A percentile compares a stretch with the other conserved stretches of the same genome.
Evolutionary conservation across 257 asterid species (phyloP).

Genomic region (Handroanthus guayacan): DNA sequence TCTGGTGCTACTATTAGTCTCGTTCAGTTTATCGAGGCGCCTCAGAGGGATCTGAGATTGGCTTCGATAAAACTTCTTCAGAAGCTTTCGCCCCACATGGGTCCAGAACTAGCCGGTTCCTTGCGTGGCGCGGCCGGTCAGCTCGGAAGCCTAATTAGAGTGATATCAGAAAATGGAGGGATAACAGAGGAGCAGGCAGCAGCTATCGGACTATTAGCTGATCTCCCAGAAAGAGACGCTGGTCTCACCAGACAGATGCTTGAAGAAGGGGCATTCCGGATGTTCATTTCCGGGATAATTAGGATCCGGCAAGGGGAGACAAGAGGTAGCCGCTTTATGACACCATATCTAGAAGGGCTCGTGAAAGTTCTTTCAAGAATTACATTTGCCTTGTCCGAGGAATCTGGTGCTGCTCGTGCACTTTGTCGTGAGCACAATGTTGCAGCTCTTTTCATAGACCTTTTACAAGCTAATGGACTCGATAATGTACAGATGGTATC

Average conservation of each 20-base stretch:
- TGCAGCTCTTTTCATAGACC: slow-evolving; percentile 75
- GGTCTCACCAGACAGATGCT: slow-evolving; percentile 82
- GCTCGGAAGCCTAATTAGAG: slow-evolving; percentile 68
- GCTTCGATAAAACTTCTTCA: slow-evolving; percentile 85
- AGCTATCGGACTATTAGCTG: slow-evolving; percentile 81
- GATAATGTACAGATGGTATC: slow-evolving; percentile 94
- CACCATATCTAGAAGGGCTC: slow-evolving; percentile 91
- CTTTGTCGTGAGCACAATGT: slow-evolving; percentile 72
- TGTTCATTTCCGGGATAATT: slow-evolving; percentile 56
- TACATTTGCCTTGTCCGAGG: slow-evolving; percentile 71
- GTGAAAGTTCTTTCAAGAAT: slow-evolving; percentile 85
- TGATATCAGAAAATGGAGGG: slow-evolving; percentile 68
- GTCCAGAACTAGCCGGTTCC: slow-evolving; percentile 76
- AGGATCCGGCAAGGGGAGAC: slow-evolving; percentile 82
- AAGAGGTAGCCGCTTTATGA: slow-evolving; percentile 79
- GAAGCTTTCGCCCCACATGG: slow-evolving; percentile 87
- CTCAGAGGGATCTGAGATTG: slow-evolving; percentile 78
- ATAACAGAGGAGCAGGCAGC: slow-evolving; percentile 94
- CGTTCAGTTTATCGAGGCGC: slow-evolving; percentile 94
- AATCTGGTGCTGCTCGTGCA: slow-evolving; percentile 54
- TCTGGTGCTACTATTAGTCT: slow-evolving; percentile 87
- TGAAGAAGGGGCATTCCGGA: slow-evolving; percentile 74
- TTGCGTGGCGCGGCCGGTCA: slow-evolving; percentile 79
- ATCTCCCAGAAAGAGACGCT: slow-evolving; percentile 83
- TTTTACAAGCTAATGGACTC: slow-evolving; percentile 81